These are phyloP conservation scores for Metarhizium humberi DNA, from an alignment of 2,329 filamentous ascomycete species.

Conservation along the genomic window DNA sequence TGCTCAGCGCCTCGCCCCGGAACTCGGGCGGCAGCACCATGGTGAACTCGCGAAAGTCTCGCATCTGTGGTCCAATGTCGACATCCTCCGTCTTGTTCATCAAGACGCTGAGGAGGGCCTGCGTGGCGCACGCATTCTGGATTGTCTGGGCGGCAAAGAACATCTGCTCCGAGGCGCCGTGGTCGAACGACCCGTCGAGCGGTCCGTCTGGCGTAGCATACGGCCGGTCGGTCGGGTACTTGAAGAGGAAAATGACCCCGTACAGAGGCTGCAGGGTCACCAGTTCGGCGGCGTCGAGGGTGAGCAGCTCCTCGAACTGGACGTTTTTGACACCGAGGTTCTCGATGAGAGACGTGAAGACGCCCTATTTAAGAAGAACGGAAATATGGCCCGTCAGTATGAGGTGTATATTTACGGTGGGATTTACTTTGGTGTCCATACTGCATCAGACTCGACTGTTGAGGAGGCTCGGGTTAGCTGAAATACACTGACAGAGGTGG, in stretches of 20 bases:
- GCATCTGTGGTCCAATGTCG: constrained; percentile 61
- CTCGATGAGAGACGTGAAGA: constrained; percentile 95
- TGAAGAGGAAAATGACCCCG: constrained; percentile 98
- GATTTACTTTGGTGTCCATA: constrained; percentile 33
- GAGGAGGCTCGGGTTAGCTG: constrained; percentile 2
- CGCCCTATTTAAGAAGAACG: constrained; percentile 44
- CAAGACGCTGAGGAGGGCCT: constrained; percentile 84
- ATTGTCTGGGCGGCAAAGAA: constrained; percentile 98
- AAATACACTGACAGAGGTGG: neutral
- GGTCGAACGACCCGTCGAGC: constrained; percentile 74
- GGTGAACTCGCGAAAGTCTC: constrained; percentile 81
- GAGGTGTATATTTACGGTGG: neutral
- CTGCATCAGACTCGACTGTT: constrained; percentile 87
- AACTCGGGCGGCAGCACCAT: constrained; percentile 70
- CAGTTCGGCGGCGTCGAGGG: constrained; percentile 70
- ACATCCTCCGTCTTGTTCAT: constrained; percentile 70
- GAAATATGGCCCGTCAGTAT: neutral
- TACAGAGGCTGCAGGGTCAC: constrained; percentile 69
- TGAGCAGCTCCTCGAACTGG: constrained; percentile 93
- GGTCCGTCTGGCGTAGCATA: constrained; percentile 54
- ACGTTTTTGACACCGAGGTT: constrained; percentile 83
- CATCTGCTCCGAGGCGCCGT: constrained; percentile 61
- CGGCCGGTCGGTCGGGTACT: constrained; percentile 68
- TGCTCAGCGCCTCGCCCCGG: constrained; percentile 51
- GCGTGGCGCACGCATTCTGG: constrained; percentile 95